A percentile compares a stretch with the other conserved stretches of the same genome.
phyloP scores from a whole-genome alignment of 2,329 filamentous ascomycete genomes.

The Arthroderma sp. region DNA sequence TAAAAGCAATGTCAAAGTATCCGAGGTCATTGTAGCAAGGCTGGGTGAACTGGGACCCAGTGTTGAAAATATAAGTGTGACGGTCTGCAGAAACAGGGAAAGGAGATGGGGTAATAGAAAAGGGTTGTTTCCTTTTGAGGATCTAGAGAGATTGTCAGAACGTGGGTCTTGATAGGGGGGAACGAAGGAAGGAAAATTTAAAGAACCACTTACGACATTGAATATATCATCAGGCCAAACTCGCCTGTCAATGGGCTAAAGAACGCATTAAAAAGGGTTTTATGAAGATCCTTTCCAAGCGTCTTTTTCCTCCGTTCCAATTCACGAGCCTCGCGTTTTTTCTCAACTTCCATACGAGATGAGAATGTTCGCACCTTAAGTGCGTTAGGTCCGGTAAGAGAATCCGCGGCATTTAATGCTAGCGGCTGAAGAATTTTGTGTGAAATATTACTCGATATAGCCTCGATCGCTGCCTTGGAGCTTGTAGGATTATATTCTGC shows the following conservation, averaged over 20 bases:
- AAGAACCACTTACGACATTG: slow-evolving; percentile 32
- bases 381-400: slow-evolving; percentile 62
- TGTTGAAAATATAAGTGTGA: slow-evolving; percentile 70
- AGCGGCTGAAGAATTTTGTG: slow-evolving; percentile 66
- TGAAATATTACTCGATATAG: slow-evolving; percentile 54
- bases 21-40: slow-evolving; percentile 66
- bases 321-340: slow-evolving; percentile 33
- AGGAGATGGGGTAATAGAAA: slow-evolving; percentile 65
- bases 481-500: slow-evolving; percentile 45
- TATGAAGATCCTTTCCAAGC: slow-evolving; percentile 59
- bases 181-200: not conserved
- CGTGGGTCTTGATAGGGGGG: slow-evolving; percentile 30
- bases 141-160: slow-evolving; percentile 21
- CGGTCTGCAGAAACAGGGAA: slow-evolving; percentile 68
- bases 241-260: slow-evolving; percentile 77
- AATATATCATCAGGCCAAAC: slow-evolving; percentile 53
- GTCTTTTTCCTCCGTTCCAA: slow-evolving; percentile 43
- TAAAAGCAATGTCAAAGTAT: slow-evolving; percentile 75
- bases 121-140: slow-evolving; percentile 37
- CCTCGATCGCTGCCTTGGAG: slow-evolving; percentile 44
- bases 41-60: slow-evolving; percentile 65
- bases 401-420: slow-evolving; percentile 68
- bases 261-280: slow-evolving; percentile 60
- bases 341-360: slow-evolving; percentile 56
- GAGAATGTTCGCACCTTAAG: slow-evolving; percentile 87